Percentiles rank a stretch among this genome's conserved stretches.
Evolutionary conservation across 306 rosid genomes (phyloP).

Genomic region (Rubus parviflorus): DNA sequence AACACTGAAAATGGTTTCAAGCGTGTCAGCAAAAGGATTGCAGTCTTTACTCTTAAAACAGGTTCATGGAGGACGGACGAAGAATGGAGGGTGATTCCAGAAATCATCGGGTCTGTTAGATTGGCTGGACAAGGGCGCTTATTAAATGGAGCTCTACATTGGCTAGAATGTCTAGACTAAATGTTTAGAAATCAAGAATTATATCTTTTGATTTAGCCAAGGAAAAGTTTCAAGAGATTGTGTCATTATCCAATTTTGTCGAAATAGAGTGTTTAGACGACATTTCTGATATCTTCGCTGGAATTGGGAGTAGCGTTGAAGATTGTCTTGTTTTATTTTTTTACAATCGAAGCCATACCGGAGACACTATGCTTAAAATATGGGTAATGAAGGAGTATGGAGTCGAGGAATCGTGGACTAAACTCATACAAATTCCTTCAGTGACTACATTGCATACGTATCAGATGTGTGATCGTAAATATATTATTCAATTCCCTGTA

Average conservation of each 20-base stretch:
- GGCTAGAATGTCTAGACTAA: not conserved
- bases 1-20: too few relatives aligned
- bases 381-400: not conserved
- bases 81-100: too few relatives aligned
- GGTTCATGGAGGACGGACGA: not conserved
- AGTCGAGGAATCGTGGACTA: not conserved
- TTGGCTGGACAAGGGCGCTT: not conserved
- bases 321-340: too few relatives aligned
- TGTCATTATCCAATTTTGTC: too few relatives aligned
- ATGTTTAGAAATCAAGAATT: not conserved
- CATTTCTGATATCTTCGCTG: too few relatives aligned
- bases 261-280: too few relatives aligned
- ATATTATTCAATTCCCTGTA: too few relatives aligned
- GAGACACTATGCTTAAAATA: not conserved
- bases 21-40: too few relatives aligned
- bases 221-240: not conserved
- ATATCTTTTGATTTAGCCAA: not conserved
- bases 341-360: too few relatives aligned
- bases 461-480: too few relatives aligned
- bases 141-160: not conserved
- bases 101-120: too few relatives aligned
- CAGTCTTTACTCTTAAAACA: not conserved
- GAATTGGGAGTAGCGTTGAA: too few relatives aligned
- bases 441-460: not conserved
- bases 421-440: not conserved